phyloP scores from a whole-genome alignment of 345 rosid species.

The Brassica cretica region DNA sequence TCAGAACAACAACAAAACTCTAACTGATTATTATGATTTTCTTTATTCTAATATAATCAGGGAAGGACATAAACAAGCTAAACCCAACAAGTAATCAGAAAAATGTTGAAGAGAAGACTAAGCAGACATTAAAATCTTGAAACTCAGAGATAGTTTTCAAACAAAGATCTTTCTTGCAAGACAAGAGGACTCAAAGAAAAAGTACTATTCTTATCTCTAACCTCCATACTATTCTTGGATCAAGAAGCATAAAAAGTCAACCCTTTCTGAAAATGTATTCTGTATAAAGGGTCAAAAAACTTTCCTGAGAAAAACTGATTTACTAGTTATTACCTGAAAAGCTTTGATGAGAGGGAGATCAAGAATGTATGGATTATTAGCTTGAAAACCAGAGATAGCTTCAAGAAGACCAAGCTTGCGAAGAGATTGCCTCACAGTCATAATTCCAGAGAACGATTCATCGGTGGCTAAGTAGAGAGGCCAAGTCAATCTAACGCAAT shows the following conservation, averaged over 20 bases:
- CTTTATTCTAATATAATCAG: neutral
- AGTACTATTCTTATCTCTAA: neutral
- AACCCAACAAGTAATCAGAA: slow-evolving; percentile 1
- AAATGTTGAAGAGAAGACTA: neutral
- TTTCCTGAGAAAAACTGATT: neutral
- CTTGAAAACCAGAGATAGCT: slow-evolving; percentile 61
- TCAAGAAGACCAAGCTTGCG: slow-evolving; percentile 56
- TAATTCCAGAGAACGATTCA: slow-evolving; percentile 44
- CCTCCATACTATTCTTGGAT: neutral
- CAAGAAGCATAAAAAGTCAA: neutral
- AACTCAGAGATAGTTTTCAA: neutral
- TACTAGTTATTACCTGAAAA: slow-evolving; percentile 72
- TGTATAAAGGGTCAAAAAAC: neutral
- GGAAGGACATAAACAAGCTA: neutral
- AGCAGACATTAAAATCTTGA: neutral
- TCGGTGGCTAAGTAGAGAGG: slow-evolving; percentile 59
- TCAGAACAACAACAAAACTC: neutral
- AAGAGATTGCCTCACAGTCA: slow-evolving; percentile 69
- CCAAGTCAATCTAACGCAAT: slow-evolving; percentile 78
- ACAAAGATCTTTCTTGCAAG: slow-evolving; percentile 2
- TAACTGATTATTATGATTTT: neutral
- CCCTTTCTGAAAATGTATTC: neutral
- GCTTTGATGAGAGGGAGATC: slow-evolving; percentile 72
- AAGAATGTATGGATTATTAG: slow-evolving; percentile 67
- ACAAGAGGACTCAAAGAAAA: neutral